phyloP scores from a whole-genome alignment of 1,139 yeast species.

The Blastobotrys aristatus region DNA sequence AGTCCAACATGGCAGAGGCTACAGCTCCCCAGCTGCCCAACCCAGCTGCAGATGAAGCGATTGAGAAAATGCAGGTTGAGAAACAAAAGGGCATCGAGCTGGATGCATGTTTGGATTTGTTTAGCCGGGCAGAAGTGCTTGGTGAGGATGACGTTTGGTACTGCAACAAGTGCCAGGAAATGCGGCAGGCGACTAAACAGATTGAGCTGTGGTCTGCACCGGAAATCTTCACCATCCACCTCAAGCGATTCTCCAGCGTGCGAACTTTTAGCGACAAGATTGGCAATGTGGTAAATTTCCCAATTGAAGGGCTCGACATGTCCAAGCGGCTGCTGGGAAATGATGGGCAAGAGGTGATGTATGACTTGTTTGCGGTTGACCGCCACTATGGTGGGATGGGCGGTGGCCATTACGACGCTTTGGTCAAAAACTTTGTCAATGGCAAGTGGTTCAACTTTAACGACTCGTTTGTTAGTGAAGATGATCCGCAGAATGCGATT shows the following conservation, averaged over 20 bases:
- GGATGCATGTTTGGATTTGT: constrained; percentile 68
- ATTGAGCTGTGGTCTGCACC: constrained; percentile 91
- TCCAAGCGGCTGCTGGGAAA: constrained; percentile 44
- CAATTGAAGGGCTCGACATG: constrained; percentile 78
- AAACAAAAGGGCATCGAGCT: constrained; percentile 43
- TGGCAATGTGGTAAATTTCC: constrained; percentile 79
- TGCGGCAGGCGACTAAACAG: constrained; percentile 84
- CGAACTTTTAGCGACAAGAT: constrained; percentile 86
- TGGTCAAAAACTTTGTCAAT: constrained; percentile 74
- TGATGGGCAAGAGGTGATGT: constrained; percentile 38
- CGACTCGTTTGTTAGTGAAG: constrained; percentile 61
- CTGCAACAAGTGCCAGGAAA: constrained; percentile 85
- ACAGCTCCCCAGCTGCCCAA: not conserved
- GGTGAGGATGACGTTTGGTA: constrained; percentile 93
- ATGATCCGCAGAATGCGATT: constrained; percentile 53
- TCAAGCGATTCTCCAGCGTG: constrained; percentile 85
- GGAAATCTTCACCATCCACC: constrained; percentile 81
- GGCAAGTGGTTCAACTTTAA: constrained; percentile 85
- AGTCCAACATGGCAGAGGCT: not conserved
- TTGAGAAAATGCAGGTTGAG: constrained; percentile 33
- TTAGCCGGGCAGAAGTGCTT: constrained; percentile 77
- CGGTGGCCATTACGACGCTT: constrained; percentile 96
- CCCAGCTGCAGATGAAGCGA: constrained; percentile 13
- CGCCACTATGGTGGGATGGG: constrained; percentile 96
- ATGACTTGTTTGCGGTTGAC: constrained; percentile 89